phyloP scores from a whole-genome alignment of 116 monocot genomes.

The Posidonia oceanica region DNA sequence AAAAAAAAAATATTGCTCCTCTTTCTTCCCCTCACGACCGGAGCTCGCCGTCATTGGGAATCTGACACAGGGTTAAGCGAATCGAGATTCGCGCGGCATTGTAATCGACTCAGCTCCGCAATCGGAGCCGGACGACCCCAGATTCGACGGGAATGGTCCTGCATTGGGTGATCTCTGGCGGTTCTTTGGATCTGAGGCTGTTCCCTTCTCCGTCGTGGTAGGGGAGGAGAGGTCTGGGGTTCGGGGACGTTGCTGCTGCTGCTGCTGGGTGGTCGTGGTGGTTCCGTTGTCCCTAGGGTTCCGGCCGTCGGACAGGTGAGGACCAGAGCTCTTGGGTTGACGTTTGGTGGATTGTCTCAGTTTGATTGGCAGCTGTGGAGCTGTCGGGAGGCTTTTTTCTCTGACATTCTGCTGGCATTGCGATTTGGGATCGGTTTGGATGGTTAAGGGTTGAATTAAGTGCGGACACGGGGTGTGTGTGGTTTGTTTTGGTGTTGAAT shows the following conservation, averaged over 20 bases:
- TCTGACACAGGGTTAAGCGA: not conserved
- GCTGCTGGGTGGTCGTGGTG: too few relatives aligned
- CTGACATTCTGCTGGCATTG: too few relatives aligned
- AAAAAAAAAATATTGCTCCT: not conserved
- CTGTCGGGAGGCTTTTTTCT: too few relatives aligned
- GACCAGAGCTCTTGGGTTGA: too few relatives aligned
- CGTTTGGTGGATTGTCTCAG: too few relatives aligned
- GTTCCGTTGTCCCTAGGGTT: not conserved
- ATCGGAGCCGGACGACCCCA: not conserved
- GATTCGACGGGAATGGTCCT: not conserved
- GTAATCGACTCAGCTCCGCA: not conserved
- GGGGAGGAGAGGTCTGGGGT: not conserved
- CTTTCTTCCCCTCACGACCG: not conserved
- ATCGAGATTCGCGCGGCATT: not conserved
- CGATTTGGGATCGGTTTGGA: too few relatives aligned
- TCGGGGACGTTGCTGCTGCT: too few relatives aligned
- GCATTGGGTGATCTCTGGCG: slow-evolving; percentile 5
- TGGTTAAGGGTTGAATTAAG: not conserved
- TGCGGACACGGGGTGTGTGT: too few relatives aligned
- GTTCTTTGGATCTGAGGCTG: slow-evolving; percentile 2
- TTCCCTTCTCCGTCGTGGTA: not conserved
- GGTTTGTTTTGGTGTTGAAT: not conserved
- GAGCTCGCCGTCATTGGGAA: slow-evolving; percentile 2
- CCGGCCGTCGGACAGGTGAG: not conserved
- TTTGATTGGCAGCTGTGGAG: too few relatives aligned